phyloP scores from a whole-genome alignment of 805 yeast genomes.

The Metschnikowia henanensis region DNA sequence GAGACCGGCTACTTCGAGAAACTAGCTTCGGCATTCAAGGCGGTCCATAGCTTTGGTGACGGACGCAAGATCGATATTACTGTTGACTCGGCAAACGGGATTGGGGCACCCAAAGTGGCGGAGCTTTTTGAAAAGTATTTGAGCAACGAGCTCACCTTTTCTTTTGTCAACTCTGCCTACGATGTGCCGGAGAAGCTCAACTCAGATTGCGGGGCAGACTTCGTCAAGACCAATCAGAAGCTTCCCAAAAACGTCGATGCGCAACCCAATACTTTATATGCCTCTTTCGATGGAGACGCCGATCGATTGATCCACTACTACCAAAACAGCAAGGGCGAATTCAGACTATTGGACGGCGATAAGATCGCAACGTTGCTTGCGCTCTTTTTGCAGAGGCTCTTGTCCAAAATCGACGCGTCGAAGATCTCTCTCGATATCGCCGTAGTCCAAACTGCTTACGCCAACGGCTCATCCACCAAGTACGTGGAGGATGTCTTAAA shows the following conservation, averaged over 20 bases:
- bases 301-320: slow-evolving; percentile 89
- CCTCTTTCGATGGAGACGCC: slow-evolving; percentile 97
- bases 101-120: slow-evolving; percentile 80
- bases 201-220: slow-evolving; percentile 91
- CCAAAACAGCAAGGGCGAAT: slow-evolving; percentile 36
- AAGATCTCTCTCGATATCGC: slow-evolving; percentile 56
- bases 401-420: slow-evolving; percentile 46
- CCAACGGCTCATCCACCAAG: slow-evolving; percentile 88
- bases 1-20: slow-evolving; percentile 73
- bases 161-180: slow-evolving; percentile 54
- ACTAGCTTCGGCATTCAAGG: slow-evolving; percentile 52
- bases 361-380: slow-evolving; percentile 88
- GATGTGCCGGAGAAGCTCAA: slow-evolving; percentile 61
- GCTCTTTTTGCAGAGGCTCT: slow-evolving; percentile 53
- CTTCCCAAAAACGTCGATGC: slow-evolving; percentile 64
- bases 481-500: slow-evolving; percentile 60
- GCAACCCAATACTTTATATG: slow-evolving; percentile 50
- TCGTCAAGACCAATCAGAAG: slow-evolving; percentile 83
- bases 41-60: slow-evolving; percentile 33
- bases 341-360: slow-evolving; percentile 84
- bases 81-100: slow-evolving; percentile 96
- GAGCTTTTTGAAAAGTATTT: slow-evolving; percentile 47
- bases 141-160: slow-evolving; percentile 38
- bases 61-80: slow-evolving; percentile 45
- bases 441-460: slow-evolving; percentile 96